Conservation (phyloP, 2,329 filamentous ascomycete genomes). For the Apiospora pterosperma region DNA sequence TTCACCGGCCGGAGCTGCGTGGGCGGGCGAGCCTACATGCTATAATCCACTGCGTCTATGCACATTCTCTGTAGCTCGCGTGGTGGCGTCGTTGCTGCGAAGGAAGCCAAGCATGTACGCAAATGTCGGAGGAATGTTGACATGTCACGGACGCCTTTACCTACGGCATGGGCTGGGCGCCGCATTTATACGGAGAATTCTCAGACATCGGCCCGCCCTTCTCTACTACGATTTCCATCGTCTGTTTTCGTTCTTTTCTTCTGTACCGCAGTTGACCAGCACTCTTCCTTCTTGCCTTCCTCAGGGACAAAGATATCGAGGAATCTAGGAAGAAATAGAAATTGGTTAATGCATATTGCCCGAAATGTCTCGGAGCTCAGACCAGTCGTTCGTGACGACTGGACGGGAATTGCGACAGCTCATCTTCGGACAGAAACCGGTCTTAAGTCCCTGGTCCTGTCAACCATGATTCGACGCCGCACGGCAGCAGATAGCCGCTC, state of each 20-base stretch:
- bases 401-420: not conserved
- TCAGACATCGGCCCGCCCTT: not conserved
- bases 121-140: not conserved
- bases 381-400: slow-evolving; percentile 9
- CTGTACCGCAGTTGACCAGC: not conserved
- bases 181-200: slow-evolving; percentile 1
- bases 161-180: not conserved
- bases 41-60: not conserved
- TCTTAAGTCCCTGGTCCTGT: not conserved
- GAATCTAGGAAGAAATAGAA: too few species aligned
- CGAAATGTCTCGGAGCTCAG: slow-evolving; percentile 10
- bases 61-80: not conserved
- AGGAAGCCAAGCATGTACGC: not conserved
- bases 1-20: not conserved
- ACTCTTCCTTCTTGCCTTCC: not conserved
- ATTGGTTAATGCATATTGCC: not conserved
- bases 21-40: not conserved
- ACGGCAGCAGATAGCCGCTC: not conserved
- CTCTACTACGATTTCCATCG: not conserved
- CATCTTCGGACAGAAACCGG: not conserved
- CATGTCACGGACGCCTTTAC: not conserved
- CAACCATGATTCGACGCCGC: not conserved
- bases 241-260: not conserved
- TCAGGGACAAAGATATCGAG: not conserved
- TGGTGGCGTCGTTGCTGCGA: not conserved